Evolutionary conservation across 768 basidiomycete genomes (phyloP).

Genomic region (Suillus sp.): DNA sequence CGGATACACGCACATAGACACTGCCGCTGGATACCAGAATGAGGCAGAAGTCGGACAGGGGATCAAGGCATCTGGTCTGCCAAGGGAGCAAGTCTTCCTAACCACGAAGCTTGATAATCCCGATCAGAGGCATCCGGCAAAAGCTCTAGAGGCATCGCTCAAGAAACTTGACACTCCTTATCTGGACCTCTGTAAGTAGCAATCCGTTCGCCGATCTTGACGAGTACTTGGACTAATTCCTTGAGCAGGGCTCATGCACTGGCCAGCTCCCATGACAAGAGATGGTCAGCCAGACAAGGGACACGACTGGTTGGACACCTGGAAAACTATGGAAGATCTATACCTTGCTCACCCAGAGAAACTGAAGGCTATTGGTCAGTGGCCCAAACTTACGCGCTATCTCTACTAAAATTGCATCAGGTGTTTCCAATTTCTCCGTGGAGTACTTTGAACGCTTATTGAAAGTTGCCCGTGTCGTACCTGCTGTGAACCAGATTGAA

Average conservation of each 20-base stretch:
- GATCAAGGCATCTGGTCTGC: constrained; percentile 70
- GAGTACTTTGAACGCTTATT: constrained; percentile 64
- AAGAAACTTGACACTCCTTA: constrained; percentile 70
- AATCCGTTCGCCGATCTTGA: not conserved
- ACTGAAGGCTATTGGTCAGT: constrained; percentile 71
- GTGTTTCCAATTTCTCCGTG: constrained; percentile 73
- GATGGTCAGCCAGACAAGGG: constrained; percentile 56
- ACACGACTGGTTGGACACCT: constrained; percentile 72
- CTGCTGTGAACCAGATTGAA: constrained; percentile 82
- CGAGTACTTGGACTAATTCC: not conserved
- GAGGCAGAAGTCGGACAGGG: constrained; percentile 83
- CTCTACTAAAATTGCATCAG: constrained; percentile 26
- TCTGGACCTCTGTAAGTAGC: constrained; percentile 69
- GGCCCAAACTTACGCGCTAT: not conserved
- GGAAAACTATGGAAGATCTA: constrained; percentile 75
- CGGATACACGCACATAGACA: constrained; percentile 78
- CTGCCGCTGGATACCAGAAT: constrained; percentile 70
- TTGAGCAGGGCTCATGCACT: constrained; percentile 70
- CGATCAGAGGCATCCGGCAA: constrained; percentile 58
- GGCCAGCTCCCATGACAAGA: constrained; percentile 74
- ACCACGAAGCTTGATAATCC: constrained; percentile 73
- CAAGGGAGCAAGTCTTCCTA: constrained; percentile 75
- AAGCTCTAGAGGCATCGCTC: constrained; percentile 71
- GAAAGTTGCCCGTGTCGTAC: constrained; percentile 54
- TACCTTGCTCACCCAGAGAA: constrained; percentile 68